phyloP scores from a whole-genome alignment of 495 filamentous ascomycete species.

The Xylaria telfairii region DNA sequence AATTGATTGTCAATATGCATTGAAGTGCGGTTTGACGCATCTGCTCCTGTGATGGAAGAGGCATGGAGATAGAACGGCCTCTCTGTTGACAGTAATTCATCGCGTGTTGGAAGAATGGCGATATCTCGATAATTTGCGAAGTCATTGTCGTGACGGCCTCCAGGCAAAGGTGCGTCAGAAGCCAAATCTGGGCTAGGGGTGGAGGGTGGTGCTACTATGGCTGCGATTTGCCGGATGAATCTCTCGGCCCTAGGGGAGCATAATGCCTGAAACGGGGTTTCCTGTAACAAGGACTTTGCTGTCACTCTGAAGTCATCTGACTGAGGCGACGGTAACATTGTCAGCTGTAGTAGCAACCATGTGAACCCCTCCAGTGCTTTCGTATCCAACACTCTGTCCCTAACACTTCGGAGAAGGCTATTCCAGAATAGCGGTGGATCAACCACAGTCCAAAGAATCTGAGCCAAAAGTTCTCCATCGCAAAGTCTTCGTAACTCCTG shows the following conservation, averaged over 20 bases:
- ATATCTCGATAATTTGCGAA: conserved; percentile 66
- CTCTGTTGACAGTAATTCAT: conserved; percentile 67
- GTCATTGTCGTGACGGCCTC: conserved; percentile 84
- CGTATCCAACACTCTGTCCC: conserved; percentile 43
- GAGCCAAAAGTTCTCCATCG: conserved; percentile 60
- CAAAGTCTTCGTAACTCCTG: conserved; percentile 55
- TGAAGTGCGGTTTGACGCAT: conserved; percentile 46
- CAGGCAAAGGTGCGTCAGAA: conserved; percentile 41
- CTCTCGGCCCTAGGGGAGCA: not conserved
- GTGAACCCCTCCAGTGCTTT: conserved; percentile 55
- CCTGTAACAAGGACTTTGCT: conserved; percentile 17
- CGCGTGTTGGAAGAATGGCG: conserved; percentile 68
- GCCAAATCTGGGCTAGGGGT: not conserved
- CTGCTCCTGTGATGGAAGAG: conserved; percentile 45
- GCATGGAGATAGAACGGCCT: conserved; percentile 64
- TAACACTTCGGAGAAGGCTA: conserved; percentile 54
- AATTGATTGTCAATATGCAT: conserved; percentile 80
- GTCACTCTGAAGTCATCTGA: conserved; percentile 40
- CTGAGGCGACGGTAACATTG: conserved; percentile 49
- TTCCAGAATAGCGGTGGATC: conserved; percentile 70
- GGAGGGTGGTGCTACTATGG: conserved; percentile 6
- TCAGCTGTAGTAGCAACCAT: conserved; percentile 65
- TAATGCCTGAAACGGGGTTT: not conserved
- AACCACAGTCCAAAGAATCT: conserved; percentile 58
- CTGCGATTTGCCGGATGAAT: not conserved